Evolutionary conservation across 495 filamentous ascomycete genomes (phyloP).

Genomic region (Talaromyces proteolyticus): DNA sequence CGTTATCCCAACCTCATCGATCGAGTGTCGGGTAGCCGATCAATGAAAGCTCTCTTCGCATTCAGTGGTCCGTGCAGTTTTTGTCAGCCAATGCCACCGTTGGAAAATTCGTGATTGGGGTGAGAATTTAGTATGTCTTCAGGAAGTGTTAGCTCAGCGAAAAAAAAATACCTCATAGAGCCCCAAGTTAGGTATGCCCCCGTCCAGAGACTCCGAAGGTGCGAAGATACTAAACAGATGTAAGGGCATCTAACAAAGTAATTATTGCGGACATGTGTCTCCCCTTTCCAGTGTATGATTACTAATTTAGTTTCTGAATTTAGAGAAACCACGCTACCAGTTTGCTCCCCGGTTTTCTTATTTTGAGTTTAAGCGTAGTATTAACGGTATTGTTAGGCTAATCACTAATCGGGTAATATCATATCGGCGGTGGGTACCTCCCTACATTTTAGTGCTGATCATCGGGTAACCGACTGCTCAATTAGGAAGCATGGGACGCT

Average conservation of each 20-base stretch:
- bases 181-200: too few relatives aligned
- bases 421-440: not conserved
- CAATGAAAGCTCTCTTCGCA: not conserved
- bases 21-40: too few relatives aligned
- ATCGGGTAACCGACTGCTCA: not conserved
- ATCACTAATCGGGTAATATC: not conserved
- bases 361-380: not conserved
- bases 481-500: not conserved
- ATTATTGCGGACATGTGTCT: not conserved
- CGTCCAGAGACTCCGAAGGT: not conserved
- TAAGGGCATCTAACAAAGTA: not conserved
- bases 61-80: not conserved
- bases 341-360: not conserved
- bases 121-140: not conserved
- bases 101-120: not conserved
- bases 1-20: not conserved
- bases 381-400: not conserved
- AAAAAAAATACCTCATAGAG: too few relatives aligned
- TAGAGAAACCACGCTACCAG: not conserved
- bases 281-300: not conserved
- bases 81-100: not conserved
- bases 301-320: not conserved
- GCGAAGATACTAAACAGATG: not conserved
- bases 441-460: not conserved
- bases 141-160: not conserved